Evolutionary conservation across 2,329 filamentous ascomycete genomes (phyloP).

Genomic region (Diaporthe helianthi): DNA sequence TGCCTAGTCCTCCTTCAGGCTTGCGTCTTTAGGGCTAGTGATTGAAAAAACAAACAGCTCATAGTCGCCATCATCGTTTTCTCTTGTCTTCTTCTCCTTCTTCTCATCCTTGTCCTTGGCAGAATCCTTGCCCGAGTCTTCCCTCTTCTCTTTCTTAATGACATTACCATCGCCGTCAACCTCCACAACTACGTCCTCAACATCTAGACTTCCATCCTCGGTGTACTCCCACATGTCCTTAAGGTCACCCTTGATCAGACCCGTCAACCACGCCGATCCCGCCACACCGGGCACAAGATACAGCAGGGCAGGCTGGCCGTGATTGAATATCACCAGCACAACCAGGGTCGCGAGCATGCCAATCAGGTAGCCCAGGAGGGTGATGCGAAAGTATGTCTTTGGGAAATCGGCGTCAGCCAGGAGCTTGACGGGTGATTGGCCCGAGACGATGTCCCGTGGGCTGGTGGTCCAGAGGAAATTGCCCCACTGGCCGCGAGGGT

Average conservation of each 20-base stretch:
- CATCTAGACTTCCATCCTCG: conserved; percentile 70
- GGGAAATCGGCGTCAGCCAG: conserved; percentile 64
- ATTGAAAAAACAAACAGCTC: conserved; percentile 42
- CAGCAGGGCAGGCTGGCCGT: conserved; percentile 87
- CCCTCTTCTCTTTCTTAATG: conserved; percentile 48
- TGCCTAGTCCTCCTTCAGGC: conserved; percentile 35
- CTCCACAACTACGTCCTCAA: conserved; percentile 61
- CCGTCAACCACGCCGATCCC: conserved; percentile 76
- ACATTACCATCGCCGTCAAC: conserved; percentile 57
- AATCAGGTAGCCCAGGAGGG: conserved; percentile 76
- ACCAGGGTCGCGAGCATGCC: conserved; percentile 80
- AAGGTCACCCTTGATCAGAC: conserved; percentile 73
- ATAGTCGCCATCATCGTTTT: conserved; percentile 5
- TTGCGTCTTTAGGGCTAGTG: conserved; percentile 35
- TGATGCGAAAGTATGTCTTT: conserved; percentile 86
- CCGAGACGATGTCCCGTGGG: conserved; percentile 38
- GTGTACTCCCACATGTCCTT: conserved; percentile 81
- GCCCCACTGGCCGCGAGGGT: conserved; percentile 78
- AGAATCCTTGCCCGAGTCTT: conserved; percentile 30
- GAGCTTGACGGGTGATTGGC: conserved; percentile 43
- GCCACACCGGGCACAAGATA: conserved; percentile 92
- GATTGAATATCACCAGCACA: conserved; percentile 79
- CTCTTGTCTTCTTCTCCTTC: conserved; percentile 29
- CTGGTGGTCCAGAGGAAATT: conserved; percentile 78
- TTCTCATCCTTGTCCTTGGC: conserved; percentile 22